Percentiles rank a stretch among this genome's conserved stretches.
Conservation (phyloP, 2,329 filamentous ascomycete species). For the Lasiodiplodia citricola region DNA sequence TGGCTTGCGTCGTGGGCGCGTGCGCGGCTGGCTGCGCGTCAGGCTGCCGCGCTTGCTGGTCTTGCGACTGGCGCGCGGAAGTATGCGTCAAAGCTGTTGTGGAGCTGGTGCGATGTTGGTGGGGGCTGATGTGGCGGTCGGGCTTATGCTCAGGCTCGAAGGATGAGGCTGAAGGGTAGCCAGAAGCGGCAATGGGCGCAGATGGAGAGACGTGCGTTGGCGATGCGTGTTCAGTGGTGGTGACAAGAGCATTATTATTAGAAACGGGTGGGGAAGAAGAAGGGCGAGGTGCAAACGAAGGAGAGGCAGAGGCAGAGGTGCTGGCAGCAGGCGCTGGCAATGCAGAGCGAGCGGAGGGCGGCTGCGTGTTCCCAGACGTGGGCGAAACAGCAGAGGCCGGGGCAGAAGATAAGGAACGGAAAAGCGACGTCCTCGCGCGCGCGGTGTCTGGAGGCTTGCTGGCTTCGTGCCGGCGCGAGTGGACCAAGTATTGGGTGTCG, state of each 20-base stretch:
- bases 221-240: neutral
- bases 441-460: neutral
- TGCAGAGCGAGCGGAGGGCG: neutral
- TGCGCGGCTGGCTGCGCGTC: neutral
- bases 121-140: neutral
- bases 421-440: neutral
- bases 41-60: neutral
- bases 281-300: neutral
- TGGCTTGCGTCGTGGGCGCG: neutral
- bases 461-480: neutral
- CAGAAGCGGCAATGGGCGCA: neutral
- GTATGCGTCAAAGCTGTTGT: neutral
- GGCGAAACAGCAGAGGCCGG: neutral
- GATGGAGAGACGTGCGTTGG: neutral
- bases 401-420: neutral
- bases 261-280: neutral
- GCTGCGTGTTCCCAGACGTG: neutral
- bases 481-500: neutral
- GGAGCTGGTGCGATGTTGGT: neutral
- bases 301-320: neutral
- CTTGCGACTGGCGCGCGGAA: neutral
- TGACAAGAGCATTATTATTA: slow-evolving; percentile 19
- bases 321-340: neutral
- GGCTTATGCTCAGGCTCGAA: neutral
- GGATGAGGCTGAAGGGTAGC: neutral